Base-by-base conservation (phyloP, 768 basidiomycete species). In the Gyrodon lividus region DNA sequence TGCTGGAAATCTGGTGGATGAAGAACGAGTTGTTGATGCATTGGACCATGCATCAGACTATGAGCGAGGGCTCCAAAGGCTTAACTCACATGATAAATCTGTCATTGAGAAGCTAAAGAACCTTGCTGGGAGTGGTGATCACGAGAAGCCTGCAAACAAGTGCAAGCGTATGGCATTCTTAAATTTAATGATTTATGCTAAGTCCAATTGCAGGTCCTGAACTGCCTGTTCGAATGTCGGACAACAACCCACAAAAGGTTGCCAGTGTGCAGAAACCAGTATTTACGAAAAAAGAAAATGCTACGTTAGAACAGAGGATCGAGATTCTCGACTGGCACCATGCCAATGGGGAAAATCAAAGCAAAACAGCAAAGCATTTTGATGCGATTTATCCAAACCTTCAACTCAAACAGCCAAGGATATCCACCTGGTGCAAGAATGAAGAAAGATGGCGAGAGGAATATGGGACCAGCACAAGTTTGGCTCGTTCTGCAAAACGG, bases 261-360 rank as follows among this genome's bases (percentile, higher is more conserved):
- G n/a, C 3, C 72, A 74, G 43, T 30, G 54, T 1, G 73, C 74
- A 39, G 58, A 73, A 46, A 66, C 74, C 38, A 59, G 75, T 0
- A 55, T 74, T 33, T 76, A 71, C n/a, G 72, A 46, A 69, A 45
- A 60, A 72, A 34, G 26, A 28, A 1, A 69, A 75, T n/a, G n/a
- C n/a, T n/a, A n/a, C n/a, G n/a, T n/a, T n/a, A n/a, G n/a, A n/a
- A n/a, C n/a, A n/a, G n/a, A n/a, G n/a, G n/a, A n/a, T n/a, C n/a
- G n/a, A n/a, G n/a, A n/a, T n/a, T n/a, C n/a, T n/a, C n/a, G n/a
- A 46, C 60, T 67, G n/a, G n/a, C n/a, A n/a, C n/a, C n/a, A n/a
- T n/a, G n/a, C n/a, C n/a, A n/a, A n/a, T n/a, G n/a, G n/a, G 3
- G 37, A 58, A 42, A 72, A 65, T 33, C 75, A 75, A 54, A 48